These are phyloP conservation scores for Phytophthora pluvialis DNA, from an alignment of 352 stramenopile genomes.

Conservation along the genomic window DNA sequence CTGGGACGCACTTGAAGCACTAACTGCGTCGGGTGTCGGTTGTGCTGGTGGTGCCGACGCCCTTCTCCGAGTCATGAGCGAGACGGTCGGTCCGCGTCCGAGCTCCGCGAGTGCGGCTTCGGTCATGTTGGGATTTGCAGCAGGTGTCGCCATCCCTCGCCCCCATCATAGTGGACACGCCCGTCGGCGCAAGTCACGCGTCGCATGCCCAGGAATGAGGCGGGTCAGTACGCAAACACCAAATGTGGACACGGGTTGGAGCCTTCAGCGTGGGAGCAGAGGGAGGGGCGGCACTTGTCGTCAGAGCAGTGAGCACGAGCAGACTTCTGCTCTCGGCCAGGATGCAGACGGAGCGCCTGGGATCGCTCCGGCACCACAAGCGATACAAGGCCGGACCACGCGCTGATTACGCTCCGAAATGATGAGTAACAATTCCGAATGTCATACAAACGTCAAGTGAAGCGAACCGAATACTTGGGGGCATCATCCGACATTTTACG, in stretches of 20 bases:
- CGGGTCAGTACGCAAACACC: slow-evolving; percentile 24
- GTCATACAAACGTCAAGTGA: slow-evolving; percentile 33
- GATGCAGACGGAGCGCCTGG: slow-evolving; percentile 29
- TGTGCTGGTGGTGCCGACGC: slow-evolving; percentile 20
- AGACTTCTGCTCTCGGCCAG: slow-evolving; percentile 4
- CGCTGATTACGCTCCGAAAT: slow-evolving; percentile 27
- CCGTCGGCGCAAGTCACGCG: slow-evolving; percentile 17
- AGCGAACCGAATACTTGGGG: not conserved
- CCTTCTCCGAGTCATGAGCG: slow-evolving; percentile 34
- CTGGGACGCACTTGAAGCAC: slow-evolving; percentile 12
- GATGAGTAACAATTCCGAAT: slow-evolving; percentile 23
- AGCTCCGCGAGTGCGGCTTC: slow-evolving; percentile 29
- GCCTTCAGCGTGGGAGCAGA: slow-evolving; percentile 6
- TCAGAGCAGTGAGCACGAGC: slow-evolving; percentile 5
- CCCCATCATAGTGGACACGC: slow-evolving; percentile 31
- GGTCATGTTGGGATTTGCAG: slow-evolving; percentile 42
- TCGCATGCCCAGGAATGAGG: slow-evolving; percentile 16
- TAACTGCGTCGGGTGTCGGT: slow-evolving; percentile 12
- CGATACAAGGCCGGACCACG: slow-evolving; percentile 14
- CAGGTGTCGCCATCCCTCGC: slow-evolving; percentile 12
- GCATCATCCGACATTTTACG: slow-evolving; percentile 21
- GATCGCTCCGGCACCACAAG: slow-evolving; percentile 30
- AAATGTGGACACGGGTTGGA: slow-evolving; percentile 39
- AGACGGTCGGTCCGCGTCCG: slow-evolving; percentile 23
- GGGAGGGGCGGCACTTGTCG: slow-evolving; percentile 2